Percentiles rank a stretch among this genome's conserved stretches.
Conservation (phyloP, 1,284 basidiomycete species). For the Grifola frondosa region DNA sequence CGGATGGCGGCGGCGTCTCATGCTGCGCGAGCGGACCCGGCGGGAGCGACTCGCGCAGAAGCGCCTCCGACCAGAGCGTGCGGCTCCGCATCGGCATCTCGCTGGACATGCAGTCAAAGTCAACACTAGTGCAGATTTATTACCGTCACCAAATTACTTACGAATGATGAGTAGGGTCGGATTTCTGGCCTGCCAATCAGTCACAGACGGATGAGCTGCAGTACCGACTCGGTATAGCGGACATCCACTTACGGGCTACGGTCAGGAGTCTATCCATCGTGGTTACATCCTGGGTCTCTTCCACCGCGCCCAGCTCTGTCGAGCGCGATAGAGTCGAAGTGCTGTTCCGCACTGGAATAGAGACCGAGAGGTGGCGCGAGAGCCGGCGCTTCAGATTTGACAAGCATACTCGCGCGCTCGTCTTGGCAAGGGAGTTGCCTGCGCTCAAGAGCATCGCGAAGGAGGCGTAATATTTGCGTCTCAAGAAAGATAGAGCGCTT, state of each 20-base stretch:
- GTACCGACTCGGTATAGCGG: background rate
- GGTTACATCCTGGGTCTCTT: constrained; percentile 59
- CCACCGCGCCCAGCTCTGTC: constrained; percentile 31
- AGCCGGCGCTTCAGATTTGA: too few relatives aligned
- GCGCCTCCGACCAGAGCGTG: constrained; percentile 57
- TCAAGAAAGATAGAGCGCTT: too few relatives aligned
- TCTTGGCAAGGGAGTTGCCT: too few relatives aligned
- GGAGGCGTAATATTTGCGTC: too few relatives aligned
- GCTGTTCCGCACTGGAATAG: constrained; percentile 8
- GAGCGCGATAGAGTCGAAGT: constrained; percentile 19
- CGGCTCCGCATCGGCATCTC: constrained; percentile 23
- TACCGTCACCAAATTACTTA: too few relatives aligned
- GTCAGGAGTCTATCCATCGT: constrained; percentile 59
- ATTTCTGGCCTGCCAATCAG: constrained; percentile 44
- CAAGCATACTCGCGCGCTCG: too few relatives aligned
- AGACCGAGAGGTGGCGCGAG: too few relatives aligned
- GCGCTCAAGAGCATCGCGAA: too few relatives aligned
- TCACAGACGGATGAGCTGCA: too few relatives aligned
- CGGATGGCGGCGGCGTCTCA: constrained; percentile 14
- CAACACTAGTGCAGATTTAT: too few relatives aligned
- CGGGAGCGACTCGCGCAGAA: constrained; percentile 36
- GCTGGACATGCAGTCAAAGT: constrained; percentile 3
- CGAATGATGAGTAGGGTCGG: constrained; percentile 58
- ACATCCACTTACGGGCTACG: constrained; percentile 51
- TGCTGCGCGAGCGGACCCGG: constrained; percentile 16